Percentiles rank a stretch among this genome's conserved stretches.
Evolutionary conservation across 1,139 yeast genomes (phyloP).

Genomic region (Pneumocystis murina): DNA sequence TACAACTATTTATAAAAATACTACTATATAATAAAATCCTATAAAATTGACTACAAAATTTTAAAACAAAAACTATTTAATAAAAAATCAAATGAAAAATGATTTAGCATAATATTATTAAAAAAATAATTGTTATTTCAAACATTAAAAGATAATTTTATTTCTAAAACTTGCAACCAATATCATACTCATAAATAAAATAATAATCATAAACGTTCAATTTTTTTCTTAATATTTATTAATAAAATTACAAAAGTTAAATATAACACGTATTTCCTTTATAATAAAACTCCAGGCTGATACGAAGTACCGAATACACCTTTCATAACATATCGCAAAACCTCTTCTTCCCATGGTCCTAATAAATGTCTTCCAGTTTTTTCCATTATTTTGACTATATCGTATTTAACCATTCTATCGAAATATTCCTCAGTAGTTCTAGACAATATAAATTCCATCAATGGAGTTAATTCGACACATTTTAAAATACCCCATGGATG

Average conservation of each 20-base stretch:
- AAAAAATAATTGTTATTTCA: too few relatives aligned
- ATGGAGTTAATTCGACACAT: neutral
- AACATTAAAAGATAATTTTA: too few relatives aligned
- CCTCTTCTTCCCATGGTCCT: neutral
- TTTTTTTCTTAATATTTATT: neutral
- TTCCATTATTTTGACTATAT: neutral
- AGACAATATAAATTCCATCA: neutral
- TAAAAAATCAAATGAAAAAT: too few relatives aligned
- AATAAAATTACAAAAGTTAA: neutral
- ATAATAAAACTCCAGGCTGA: neutral
- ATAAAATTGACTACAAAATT: too few relatives aligned
- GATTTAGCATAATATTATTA: too few relatives aligned
- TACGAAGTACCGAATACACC: neutral
- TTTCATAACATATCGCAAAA: neutral
- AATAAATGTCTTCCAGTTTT: neutral
- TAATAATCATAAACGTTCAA: neutral
- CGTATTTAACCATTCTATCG: neutral
- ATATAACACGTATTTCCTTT: neutral
- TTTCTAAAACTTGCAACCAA: too few relatives aligned
- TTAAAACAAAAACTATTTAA: too few relatives aligned
- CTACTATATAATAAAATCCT: too few relatives aligned
- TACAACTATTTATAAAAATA: too few relatives aligned
- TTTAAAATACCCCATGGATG: neutral
- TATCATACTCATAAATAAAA: too few relatives aligned
- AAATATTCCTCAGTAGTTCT: neutral